Percentiles rank a stretch among this genome's conserved stretches.
Evolutionary conservation across 2,329 filamentous ascomycete genomes (phyloP).

Genomic region (Phialophora expanda): DNA sequence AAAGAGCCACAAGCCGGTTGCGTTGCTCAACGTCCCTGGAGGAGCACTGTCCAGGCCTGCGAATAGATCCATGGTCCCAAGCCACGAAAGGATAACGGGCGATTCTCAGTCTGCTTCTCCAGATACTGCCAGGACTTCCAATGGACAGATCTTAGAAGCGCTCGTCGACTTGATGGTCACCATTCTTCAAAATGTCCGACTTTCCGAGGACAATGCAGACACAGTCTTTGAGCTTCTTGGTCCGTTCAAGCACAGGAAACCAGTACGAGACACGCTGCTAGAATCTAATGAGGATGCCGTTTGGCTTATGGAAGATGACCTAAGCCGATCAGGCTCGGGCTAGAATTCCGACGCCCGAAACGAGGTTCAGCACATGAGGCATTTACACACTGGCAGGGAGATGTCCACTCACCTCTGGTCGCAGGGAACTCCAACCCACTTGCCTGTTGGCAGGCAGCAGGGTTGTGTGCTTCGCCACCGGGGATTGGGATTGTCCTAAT

Average conservation of each 20-base stretch:
- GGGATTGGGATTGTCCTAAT: background rate
- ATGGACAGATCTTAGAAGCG: slow-evolving; percentile 29
- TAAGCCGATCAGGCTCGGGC: background rate
- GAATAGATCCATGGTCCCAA: background rate
- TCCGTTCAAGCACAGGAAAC: slow-evolving; percentile 20
- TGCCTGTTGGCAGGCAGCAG: slow-evolving; percentile 2
- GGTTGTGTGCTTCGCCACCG: background rate
- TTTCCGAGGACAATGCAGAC: slow-evolving; percentile 49
- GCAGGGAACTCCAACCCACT: background rate
- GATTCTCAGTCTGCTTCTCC: background rate
- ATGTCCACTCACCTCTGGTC: background rate
- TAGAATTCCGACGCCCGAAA: background rate
- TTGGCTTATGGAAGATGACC: slow-evolving; percentile 30
- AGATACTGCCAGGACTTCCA: slow-evolving; percentile 18
- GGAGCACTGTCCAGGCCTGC: background rate
- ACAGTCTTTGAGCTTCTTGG: slow-evolving; percentile 48
- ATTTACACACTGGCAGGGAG: background rate
- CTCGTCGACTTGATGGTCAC: slow-evolving; percentile 46
- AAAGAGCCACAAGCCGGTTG: background rate
- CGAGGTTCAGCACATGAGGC: background rate
- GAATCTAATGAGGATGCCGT: slow-evolving; percentile 38
- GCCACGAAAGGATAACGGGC: background rate
- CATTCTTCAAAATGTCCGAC: slow-evolving; percentile 47
- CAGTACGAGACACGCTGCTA: slow-evolving; percentile 28
- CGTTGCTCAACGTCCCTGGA: background rate